Conservation (phyloP, 192 early-diverging fungal genomes). For the Podila epigama region DNA sequence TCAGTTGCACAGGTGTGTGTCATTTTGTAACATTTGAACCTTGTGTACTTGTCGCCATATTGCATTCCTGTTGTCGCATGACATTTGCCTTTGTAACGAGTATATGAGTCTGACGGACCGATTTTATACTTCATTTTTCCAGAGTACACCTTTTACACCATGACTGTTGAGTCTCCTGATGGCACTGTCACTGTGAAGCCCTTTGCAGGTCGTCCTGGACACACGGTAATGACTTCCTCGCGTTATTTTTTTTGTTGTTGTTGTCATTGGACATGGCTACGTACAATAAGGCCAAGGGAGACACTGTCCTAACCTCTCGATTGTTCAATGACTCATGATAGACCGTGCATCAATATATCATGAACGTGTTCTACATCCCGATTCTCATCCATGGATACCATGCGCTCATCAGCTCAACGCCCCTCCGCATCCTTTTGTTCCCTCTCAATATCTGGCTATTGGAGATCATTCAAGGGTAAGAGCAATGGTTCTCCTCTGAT, state of each 20-base stretch:
- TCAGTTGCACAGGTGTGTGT: constrained; percentile 35
- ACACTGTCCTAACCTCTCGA: not conserved
- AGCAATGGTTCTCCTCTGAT: too few relatives aligned
- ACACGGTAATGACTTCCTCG: constrained; percentile 19
- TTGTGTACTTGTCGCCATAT: not conserved
- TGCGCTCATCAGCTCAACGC: constrained; percentile 24
- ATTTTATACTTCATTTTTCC: not conserved
- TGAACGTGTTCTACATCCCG: constrained; percentile 48
- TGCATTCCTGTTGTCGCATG: too few relatives aligned
- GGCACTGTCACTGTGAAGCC: constrained; percentile 31
- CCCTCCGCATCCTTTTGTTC: constrained; percentile 29
- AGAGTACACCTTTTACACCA: constrained; percentile 44
- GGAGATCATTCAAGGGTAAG: constrained; percentile 45
- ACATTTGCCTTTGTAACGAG: too few relatives aligned
- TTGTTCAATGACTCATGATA: not conserved
- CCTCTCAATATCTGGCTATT: constrained; percentile 46
- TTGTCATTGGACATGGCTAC: too few relatives aligned
- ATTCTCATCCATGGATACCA: constrained; percentile 42
- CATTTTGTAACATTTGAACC: not conserved
- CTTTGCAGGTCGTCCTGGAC: constrained; percentile 45
- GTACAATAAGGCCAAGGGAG: not conserved
- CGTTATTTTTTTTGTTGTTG: not conserved
- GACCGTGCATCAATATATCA: constrained; percentile 45
- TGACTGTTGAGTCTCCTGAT: constrained; percentile 43
- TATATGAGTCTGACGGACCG: too few relatives aligned